phyloP scores from a whole-genome alignment of 225 moss, liverwort and hornwort genomes.

The Polytrichum commune region DNA sequence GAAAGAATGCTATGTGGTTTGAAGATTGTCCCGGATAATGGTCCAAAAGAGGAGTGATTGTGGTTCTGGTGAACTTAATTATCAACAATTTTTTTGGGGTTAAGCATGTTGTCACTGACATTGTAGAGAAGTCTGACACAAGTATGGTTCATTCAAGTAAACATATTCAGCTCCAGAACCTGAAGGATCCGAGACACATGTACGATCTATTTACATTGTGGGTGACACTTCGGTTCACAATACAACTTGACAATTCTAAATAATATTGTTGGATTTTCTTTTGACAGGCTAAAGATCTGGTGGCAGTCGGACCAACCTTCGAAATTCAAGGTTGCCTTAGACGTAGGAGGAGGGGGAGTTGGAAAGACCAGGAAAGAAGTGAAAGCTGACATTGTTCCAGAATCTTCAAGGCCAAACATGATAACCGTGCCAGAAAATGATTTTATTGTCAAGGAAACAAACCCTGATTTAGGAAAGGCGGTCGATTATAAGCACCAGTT shows the following conservation, averaged over 20 bases:
- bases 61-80: too few relatives aligned
- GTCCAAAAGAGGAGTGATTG: too few relatives aligned
- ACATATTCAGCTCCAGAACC: neutral
- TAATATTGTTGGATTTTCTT: neutral
- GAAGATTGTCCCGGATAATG: too few relatives aligned
- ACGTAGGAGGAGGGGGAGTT: slow-evolving; percentile 6
- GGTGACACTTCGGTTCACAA: neutral
- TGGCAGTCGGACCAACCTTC: slow-evolving; percentile 18
- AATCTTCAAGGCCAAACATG: slow-evolving; percentile 28
- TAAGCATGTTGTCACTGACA: neutral
- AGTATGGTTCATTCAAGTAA: neutral
- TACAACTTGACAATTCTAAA: neutral
- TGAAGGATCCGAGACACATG: neutral
- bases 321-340: slow-evolving; percentile 26
- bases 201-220: neutral
- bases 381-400: slow-evolving; percentile 27
- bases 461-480: slow-evolving; percentile 65
- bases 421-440: slow-evolving; percentile 62
- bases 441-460: slow-evolving; percentile 74
- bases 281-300: slow-evolving; percentile 44
- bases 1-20: too few relatives aligned
- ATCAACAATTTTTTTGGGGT: neutral
- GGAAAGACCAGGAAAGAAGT: slow-evolving; percentile 28
- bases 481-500: slow-evolving; percentile 82
- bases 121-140: neutral